Percentiles rank a stretch among this genome's conserved stretches.
Conservation (phyloP, 306 rosid genomes). For the Nissolia schottii region DNA sequence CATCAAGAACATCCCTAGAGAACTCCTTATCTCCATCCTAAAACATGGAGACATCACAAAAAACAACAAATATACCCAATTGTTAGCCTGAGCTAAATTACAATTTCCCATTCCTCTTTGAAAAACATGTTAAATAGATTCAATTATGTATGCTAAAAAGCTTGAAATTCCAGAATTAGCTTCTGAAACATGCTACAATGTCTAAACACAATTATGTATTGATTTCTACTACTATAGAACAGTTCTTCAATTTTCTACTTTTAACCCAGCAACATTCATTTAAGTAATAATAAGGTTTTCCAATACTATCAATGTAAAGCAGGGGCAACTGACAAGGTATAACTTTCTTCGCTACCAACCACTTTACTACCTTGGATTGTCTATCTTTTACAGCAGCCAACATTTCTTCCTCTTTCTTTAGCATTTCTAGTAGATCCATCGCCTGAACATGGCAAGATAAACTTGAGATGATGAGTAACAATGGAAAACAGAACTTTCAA, state of each 20-base stretch:
- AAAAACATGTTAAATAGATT: neutral
- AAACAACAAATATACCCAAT: neutral
- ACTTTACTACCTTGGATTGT: conserved; percentile 60
- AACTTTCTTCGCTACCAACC: neutral
- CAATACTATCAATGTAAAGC: neutral
- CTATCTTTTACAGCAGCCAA: conserved; percentile 70
- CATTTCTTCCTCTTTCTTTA: conserved; percentile 89
- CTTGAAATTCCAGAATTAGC: conserved; percentile 10
- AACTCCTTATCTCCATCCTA: conserved; percentile 74
- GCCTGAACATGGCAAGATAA: conserved; percentile 49
- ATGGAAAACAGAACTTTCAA: neutral
- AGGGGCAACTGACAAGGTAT: neutral
- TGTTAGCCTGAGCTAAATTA: neutral
- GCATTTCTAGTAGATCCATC: conserved; percentile 76
- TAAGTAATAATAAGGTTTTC: neutral
- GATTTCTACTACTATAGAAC: neutral
- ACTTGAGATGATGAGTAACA: conserved; percentile 28
- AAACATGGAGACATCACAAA: conserved; percentile 17
- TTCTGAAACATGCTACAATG: neutral
- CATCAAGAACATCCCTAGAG: conserved; percentile 69
- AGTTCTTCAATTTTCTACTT: neutral
- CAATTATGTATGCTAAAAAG: neutral
- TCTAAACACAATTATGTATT: neutral
- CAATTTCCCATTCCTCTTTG: conserved; percentile 2
- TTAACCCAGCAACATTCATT: neutral